phyloP scores from a whole-genome alignment of 805 yeast species.

The Myxozyma nipponensis region DNA sequence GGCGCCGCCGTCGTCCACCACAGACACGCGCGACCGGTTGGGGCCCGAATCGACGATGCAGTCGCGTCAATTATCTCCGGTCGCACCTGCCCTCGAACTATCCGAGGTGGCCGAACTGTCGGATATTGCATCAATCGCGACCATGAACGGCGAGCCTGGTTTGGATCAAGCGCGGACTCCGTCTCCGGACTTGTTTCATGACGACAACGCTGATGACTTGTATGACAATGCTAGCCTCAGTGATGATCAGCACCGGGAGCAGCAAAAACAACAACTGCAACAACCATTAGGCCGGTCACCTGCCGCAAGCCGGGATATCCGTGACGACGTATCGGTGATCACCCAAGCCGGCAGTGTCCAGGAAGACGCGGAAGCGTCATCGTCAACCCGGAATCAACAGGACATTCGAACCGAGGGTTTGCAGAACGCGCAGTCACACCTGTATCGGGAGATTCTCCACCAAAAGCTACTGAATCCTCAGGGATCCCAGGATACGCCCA shows the following conservation, averaged over 20 bases:
- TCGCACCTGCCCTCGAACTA: not conserved
- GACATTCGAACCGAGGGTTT: slow-evolving; percentile 12
- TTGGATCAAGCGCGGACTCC: not conserved
- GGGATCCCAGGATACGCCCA: not conserved
- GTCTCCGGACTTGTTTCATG: not conserved
- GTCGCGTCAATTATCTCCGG: not conserved
- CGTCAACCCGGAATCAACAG: slow-evolving; percentile 4
- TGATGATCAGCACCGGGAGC: no score
- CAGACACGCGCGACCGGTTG: not conserved
- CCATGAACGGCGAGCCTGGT: not conserved
- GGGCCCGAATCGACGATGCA: not conserved
- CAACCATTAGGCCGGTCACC: no score
- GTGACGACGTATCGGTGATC: slow-evolving; percentile 12
- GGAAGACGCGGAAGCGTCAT: not conserved
- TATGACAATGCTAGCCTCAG: not conserved
- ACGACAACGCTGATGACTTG: slow-evolving; percentile 9
- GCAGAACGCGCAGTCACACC: slow-evolving; percentile 12
- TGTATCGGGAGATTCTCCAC: slow-evolving; percentile 21
- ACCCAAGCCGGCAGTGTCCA: slow-evolving; percentile 26
- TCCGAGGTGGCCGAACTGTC: not conserved
- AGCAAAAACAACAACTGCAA: no score
- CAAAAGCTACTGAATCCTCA: slow-evolving; percentile 14
- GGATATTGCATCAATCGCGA: not conserved
- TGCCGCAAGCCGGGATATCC: not conserved
- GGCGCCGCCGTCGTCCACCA: not conserved